Evolutionary conservation across 179 eudicot species (phyloP), one percentile per base, ranked within the genome.

Genomic region (Spergularia azorica): DNA sequence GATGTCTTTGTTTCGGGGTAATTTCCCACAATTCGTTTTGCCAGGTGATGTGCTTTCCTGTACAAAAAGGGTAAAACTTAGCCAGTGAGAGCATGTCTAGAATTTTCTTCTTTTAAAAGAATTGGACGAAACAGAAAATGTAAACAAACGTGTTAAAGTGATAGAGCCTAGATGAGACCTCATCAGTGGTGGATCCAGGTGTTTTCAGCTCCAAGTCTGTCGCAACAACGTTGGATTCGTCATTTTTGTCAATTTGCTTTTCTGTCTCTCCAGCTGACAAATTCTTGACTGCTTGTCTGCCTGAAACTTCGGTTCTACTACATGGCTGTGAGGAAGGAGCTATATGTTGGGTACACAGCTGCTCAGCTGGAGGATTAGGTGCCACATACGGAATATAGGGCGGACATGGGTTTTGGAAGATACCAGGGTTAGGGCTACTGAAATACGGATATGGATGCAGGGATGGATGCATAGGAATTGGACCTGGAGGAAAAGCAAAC

Each of bases 131-230:
- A 41, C 3, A 54, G 32, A 66, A 75, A n/a, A 18, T 1, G 50
- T 18, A 41, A 64, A 57, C 2, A 10, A 9, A 69, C 10, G 41
- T 50, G 16, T 20, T 9, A 8, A 9, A 70, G 61, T 20, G 48
- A 13, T 9, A 55, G 50, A 43, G 48, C 48, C 20, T 32, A 55
- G 77, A 63, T 77, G 55, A 86, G 17, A 81, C 97, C 93, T 86
- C 88, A 60, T 90, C 89, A 52, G 80, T 77, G 50, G 88, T 79
- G 61, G 92, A 89, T 74, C 95, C 93, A 15, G 93, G 93, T 66
- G 90, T 90, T 79, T 90, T 92, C 38, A 90, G 91, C 85, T 90
- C 93, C 64, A 92, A 78, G 56, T 90, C 87, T 0, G 95, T 91
- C 7, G 88, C 83, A 67, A 92, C 90, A 62, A 84, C 90, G 84